A percentile compares a stretch with the other conserved stretches of the same genome.
Conservation (phyloP, 306 rosid genomes). For the Acmispon strigosus region DNA sequence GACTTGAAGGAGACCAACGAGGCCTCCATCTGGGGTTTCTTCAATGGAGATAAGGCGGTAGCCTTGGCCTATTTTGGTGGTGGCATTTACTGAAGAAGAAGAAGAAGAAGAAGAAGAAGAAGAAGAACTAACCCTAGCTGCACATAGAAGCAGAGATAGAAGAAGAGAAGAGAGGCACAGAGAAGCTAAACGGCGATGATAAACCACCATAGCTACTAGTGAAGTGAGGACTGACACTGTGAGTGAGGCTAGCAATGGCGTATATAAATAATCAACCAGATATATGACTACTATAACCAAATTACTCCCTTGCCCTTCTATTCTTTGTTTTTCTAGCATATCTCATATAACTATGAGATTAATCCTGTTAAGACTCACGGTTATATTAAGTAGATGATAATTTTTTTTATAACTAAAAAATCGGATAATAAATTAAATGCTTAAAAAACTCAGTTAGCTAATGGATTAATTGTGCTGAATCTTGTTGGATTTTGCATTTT, state of each 20-base stretch:
- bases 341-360: too few relatives aligned
- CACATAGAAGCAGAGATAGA: constrained; percentile 17
- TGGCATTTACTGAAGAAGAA: constrained; percentile 8
- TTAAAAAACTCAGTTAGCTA: too few relatives aligned
- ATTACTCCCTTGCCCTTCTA: neutral
- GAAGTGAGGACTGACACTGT: neutral
- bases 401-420: too few relatives aligned
- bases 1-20: constrained; percentile 60
- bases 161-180: constrained; percentile 24
- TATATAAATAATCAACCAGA: constrained; percentile 16
- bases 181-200: neutral
- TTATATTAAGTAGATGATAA: too few relatives aligned
- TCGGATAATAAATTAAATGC: too few relatives aligned
- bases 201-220: constrained; percentile 25
- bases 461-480: too few relatives aligned
- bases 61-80: constrained; percentile 66
- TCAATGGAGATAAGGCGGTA: constrained; percentile 70
- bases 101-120: constrained; percentile 33
- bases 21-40: constrained; percentile 62
- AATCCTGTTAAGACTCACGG: too few relatives aligned
- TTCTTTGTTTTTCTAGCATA: too few relatives aligned
- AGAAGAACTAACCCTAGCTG: constrained; percentile 14
- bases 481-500: too few relatives aligned
- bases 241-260: neutral
- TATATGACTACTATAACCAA: neutral